Evolutionary conservation across 352 stramenopile genomes (phyloP).

Genomic region (Phytophthora brassicae): DNA sequence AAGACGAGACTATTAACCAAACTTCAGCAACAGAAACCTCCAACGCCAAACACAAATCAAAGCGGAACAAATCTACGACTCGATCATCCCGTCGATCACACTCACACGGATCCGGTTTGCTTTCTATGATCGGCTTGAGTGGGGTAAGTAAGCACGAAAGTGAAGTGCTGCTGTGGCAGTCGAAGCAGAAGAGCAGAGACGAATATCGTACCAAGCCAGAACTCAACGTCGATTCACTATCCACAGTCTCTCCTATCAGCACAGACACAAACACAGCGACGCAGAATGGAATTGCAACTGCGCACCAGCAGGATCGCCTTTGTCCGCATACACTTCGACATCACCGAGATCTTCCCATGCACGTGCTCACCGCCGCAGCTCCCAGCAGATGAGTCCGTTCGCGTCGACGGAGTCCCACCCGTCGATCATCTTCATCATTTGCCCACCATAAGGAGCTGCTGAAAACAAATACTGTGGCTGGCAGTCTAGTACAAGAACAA

Average conservation of each 20-base stretch:
- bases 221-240: constrained; percentile 31
- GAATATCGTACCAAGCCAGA: constrained; percentile 27
- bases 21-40: not conserved
- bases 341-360: constrained; percentile 5
- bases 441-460: constrained; percentile 24
- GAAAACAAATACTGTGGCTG: not conserved
- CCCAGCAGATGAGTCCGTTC: constrained; percentile 13
- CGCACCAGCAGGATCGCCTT: constrained; percentile 17
- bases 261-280: constrained; percentile 18
- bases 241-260: constrained; percentile 26
- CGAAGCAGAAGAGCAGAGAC: constrained; percentile 22
- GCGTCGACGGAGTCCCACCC: constrained; percentile 20
- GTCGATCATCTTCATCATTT: constrained; percentile 43
- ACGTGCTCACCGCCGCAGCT: constrained; percentile 9
- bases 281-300: constrained; percentile 16
- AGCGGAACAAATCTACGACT: not conserved
- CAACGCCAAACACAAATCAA: not conserved
- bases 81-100: constrained; percentile 14
- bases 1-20: not conserved
- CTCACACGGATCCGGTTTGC: constrained; percentile 22
- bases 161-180: constrained; percentile 3
- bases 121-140: constrained; percentile 12
- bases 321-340: constrained; percentile 5
- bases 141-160: constrained; percentile 12
- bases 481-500: too few species aligned